phyloP scores from a whole-genome alignment of 805 yeast species.

The Schwanniomyces sp. region DNA sequence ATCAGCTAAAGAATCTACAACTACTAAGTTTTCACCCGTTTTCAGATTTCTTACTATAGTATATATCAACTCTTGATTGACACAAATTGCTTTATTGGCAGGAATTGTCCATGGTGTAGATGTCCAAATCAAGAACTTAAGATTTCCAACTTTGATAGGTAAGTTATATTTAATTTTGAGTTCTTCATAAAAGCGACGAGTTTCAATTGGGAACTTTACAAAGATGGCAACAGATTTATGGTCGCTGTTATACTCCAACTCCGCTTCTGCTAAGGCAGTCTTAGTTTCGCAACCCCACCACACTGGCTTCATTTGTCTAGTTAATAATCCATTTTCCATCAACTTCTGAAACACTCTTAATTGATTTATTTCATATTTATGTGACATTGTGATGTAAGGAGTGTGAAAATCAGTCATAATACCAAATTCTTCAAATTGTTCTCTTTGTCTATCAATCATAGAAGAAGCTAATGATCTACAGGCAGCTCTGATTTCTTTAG shows the following conservation, averaged over 20 bases:
- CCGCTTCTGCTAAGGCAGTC: slow-evolving; percentile 96
- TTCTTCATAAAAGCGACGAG: slow-evolving; percentile 7
- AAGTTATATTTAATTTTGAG: slow-evolving; percentile 4
- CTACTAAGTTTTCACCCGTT: slow-evolving; percentile 49
- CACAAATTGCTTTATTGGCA: slow-evolving; percentile 80
- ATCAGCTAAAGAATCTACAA: slow-evolving; percentile 52
- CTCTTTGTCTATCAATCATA: slow-evolving; percentile 63
- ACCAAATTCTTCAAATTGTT: slow-evolving; percentile 66
- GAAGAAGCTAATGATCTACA: slow-evolving; percentile 70
- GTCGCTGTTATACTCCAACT: slow-evolving; percentile 76
- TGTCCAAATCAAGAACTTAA: slow-evolving; percentile 77
- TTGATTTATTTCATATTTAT: slow-evolving; percentile 73
- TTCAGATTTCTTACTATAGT: slow-evolving; percentile 37
- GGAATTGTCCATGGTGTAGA: slow-evolving; percentile 98
- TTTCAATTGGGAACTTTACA: slow-evolving; percentile 58
- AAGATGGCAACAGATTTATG: slow-evolving; percentile 71
- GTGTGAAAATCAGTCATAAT: slow-evolving; percentile 81
- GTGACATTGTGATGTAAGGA: slow-evolving; percentile 72
- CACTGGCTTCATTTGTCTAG: slow-evolving; percentile 89
- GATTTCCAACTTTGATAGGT: slow-evolving; percentile 1
- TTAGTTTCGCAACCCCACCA: slow-evolving; percentile 95
- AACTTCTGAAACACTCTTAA: slow-evolving; percentile 66
- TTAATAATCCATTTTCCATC: slow-evolving; percentile 64
- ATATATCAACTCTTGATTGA: slow-evolving; percentile 60
- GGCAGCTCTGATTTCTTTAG: slow-evolving; percentile 58